These are phyloP conservation scores for Solanum bulbocastanum DNA, from an alignment of 257 asterid genomes.

Conservation along the genomic window DNA sequence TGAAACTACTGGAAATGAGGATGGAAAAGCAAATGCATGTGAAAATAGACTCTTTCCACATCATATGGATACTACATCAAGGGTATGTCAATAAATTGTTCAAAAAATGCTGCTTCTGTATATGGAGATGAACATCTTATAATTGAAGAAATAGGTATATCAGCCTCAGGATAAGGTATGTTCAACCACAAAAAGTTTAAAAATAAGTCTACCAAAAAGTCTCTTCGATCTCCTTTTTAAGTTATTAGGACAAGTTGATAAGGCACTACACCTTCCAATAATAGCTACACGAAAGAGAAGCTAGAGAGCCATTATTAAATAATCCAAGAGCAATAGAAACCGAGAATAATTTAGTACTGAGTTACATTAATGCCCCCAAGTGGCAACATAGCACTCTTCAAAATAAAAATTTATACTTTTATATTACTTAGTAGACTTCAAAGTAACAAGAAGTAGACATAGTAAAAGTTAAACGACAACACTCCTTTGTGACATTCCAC, in stretches of 20 bases:
- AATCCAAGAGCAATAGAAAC: background rate
- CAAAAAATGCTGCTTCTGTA: background rate
- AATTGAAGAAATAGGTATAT: background rate
- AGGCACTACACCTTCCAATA: background rate
- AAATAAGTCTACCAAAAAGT: background rate
- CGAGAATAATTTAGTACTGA: background rate
- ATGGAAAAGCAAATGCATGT: background rate
- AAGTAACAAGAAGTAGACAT: background rate
- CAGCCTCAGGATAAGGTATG: background rate
- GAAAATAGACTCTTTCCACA: background rate
- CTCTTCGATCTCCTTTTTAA: background rate
- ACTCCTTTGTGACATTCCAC: background rate
- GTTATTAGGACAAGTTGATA: background rate
- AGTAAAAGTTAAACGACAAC: background rate
- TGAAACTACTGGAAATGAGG: background rate
- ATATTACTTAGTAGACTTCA: background rate
- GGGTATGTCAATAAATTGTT: background rate
- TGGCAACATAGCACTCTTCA: background rate
- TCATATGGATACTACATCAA: conserved; percentile 1
- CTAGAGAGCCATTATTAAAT: background rate
- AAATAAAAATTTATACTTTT: background rate
- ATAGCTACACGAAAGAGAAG: background rate
- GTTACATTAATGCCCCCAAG: background rate
- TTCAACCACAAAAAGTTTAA: background rate
- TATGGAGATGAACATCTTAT: background rate